A percentile compares a stretch with the other conserved stretches of the same genome.
Evolutionary conservation across 2,329 filamentous ascomycete genomes (phyloP).

Genomic region (Thermoascus crustaceus): DNA sequence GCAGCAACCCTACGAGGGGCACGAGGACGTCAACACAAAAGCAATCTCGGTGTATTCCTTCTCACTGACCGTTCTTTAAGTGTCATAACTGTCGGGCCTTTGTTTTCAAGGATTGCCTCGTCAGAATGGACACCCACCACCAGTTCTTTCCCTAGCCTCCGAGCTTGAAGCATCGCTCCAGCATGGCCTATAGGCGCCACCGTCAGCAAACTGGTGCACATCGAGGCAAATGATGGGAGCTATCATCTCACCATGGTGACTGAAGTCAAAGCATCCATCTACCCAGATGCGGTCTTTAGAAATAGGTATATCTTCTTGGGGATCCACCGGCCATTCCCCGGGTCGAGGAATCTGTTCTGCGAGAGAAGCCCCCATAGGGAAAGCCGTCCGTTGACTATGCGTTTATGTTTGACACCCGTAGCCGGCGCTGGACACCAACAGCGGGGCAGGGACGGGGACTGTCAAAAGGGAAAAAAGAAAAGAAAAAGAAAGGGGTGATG

Average conservation of each 20-base stretch:
- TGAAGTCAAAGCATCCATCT: constrained; percentile 98
- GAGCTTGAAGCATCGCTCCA: constrained; percentile 88
- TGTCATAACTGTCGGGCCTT: constrained; percentile 96
- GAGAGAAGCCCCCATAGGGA: constrained; percentile 4
- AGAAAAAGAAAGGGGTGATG: too few relatives aligned
- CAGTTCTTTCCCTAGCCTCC: constrained; percentile 80
- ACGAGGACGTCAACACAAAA: constrained; percentile 1
- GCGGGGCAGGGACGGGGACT: too few relatives aligned
- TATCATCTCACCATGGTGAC: constrained; percentile 68
- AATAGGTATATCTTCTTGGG: constrained; percentile 51
- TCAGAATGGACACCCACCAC: constrained; percentile 93
- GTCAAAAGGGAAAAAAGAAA: too few relatives aligned
- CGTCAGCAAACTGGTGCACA: constrained; percentile 4
- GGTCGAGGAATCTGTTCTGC: constrained; percentile 40
- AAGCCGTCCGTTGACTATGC: not conserved
- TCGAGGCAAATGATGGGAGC: not conserved
- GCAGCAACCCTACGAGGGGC: constrained; percentile 59
- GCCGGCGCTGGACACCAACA: too few relatives aligned
- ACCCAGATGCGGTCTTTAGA: constrained; percentile 81
- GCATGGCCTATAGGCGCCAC: constrained; percentile 62
- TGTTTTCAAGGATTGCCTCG: constrained; percentile 90
- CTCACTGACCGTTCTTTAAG: constrained; percentile 64
- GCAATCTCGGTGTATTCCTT: constrained; percentile 5
- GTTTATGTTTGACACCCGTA: too few relatives aligned
- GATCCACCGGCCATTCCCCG: constrained; percentile 57